Evolutionary conservation across 768 basidiomycete species (phyloP), one percentile per base, ranked within the genome.

Genomic region (Tricholoma furcatifolium): DNA sequence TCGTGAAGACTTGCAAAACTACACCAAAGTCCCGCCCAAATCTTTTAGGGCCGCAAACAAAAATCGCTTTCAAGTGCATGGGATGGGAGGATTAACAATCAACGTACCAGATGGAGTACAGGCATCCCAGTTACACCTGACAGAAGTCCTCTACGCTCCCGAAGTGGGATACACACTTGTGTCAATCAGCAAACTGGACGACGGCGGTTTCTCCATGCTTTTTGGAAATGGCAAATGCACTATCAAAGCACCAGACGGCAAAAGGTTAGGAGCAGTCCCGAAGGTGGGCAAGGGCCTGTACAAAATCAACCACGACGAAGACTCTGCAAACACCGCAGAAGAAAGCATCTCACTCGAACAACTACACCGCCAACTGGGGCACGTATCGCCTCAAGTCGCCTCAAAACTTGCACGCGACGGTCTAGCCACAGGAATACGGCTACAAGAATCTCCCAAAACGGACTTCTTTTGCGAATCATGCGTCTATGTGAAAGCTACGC

Each of bases 401-500:
- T 46, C 53, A 0, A 18, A 52, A 9, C 60, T 72, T 53, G 49
- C 72, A 2, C 8, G 32, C 4, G 62, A 70, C 6, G 68, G 66
- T 9, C 54, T 64, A 31, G 60, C 74, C 14, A 66, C 60, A 14
- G 71, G 73, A 0, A 41, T 76, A 1, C 41, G 51, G 5, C 55
- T 74, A 7, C 57, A 66, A 12, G 27, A 35, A 2, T 18, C 48
- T 1, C 42, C 58, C 4, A 56, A 38, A 1, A 49, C 63, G 5
- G 51, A 63, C 7, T 59, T 65, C 43, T 65, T 67, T 18, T 81
- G 79, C 54, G 65, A 76, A 12, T 70, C 74, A 0, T 81, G 80
- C 43, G 58, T 73, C 1, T 74, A 73, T 49, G 77, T 67, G 1
- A 81, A 79, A 54, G 63, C 66, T 0, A 75, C 61, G 0, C 50